phyloP scores from a whole-genome alignment of 2,329 filamentous ascomycete genomes.

The Cryphonectria naterciae region DNA sequence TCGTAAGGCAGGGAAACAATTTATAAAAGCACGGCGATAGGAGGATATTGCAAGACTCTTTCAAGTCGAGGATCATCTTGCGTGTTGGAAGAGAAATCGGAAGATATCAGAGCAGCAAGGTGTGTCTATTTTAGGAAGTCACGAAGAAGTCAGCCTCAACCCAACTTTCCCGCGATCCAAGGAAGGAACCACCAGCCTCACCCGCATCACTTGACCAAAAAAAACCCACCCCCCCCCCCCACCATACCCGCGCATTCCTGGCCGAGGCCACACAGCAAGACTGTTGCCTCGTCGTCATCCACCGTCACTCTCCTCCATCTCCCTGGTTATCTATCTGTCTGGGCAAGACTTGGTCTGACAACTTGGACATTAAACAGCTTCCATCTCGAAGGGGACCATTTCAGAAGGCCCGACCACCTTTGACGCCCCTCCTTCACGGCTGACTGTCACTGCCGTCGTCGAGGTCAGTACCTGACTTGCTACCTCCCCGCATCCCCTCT shows the following conservation, averaged over 20 bases:
- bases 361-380: slow-evolving; percentile 5
- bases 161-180: slow-evolving; percentile 3
- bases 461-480: slow-evolving; percentile 25
- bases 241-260: slow-evolving; percentile 16
- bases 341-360: background rate
- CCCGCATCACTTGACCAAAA: slow-evolving; percentile 6
- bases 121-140: slow-evolving; percentile 20
- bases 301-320: background rate
- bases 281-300: slow-evolving; percentile 4
- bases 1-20: background rate
- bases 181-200: slow-evolving; percentile 24
- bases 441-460: slow-evolving; percentile 7
- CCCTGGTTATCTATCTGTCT: background rate
- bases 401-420: slow-evolving; percentile 19
- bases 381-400: slow-evolving; percentile 15
- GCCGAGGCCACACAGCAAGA: slow-evolving; percentile 9
- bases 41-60: background rate
- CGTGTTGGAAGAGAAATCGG: background rate
- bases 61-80: background rate
- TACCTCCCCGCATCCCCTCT: background rate
- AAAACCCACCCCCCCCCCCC: background rate
- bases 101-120: background rate
- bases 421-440: slow-evolving; percentile 2
- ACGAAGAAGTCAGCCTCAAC: slow-evolving; percentile 17
- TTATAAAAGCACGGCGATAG: background rate